Base-by-base conservation (phyloP, 2,329 filamentous ascomycete species). In the Monilinia polystroma region DNA sequence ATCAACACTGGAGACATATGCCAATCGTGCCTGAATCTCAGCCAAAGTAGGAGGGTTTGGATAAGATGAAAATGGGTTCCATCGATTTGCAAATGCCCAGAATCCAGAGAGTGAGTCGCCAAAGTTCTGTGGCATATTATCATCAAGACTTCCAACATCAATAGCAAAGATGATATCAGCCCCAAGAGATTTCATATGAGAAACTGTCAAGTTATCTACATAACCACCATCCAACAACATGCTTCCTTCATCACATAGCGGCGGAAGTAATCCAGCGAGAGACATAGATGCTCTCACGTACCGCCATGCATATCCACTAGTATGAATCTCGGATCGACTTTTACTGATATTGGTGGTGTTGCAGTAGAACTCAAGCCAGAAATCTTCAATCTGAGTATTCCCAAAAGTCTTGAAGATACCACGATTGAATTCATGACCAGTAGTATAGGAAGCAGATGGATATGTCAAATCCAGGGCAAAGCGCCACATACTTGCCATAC, bases 401-500 rank as follows among this genome's bases (percentile, higher is more conserved):
- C 93, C 95, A 77, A 99, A 97, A 0, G 94, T 93, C 79, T 99
- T 99, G 86, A 97, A 99, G 71, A 99, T 97, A 52, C 95, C 95
- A 8, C 95, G 91, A 74, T 99, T 99, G 84, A 99, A 99, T 75
- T 99, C 95, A 76, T 99, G 95, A 0, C 95, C 95, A 0, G 95
- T 99, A 0, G 96, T 99, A 79, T 99, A 99, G 1, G 94, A 97
- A 10, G 92, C 92, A 7, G 94, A 95, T 0, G 95, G 95, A 77
- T 99, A 99, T 0, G 95, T 99, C 73, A 99, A 79, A 76, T 99
- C 95, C 3, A 99, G 82, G 0, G 93, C 93, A 77, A 99, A 97
- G n/a, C 95, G 88, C 95, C 95, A 99, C 80, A 98, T 92, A 78
- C 94, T 98, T 55, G 92, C 92, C 96, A 99, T 99, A n/a, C 96